Base-by-base conservation (phyloP, 1,284 basidiomycete genomes). In the Trametes sp. region DNA sequence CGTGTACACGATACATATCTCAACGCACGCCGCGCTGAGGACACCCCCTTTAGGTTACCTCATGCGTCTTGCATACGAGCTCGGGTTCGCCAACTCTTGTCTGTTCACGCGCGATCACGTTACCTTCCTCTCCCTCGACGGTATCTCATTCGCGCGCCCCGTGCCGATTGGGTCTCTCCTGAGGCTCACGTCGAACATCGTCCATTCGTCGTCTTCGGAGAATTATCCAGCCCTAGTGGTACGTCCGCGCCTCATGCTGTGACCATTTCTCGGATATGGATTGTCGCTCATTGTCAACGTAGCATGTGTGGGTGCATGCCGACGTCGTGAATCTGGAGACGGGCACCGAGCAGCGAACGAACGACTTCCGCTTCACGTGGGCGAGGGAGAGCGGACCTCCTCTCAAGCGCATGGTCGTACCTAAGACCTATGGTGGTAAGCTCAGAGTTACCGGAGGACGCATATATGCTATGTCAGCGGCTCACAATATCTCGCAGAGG, bases 121-220 rank as follows among this genome's bases (percentile, higher is more conserved):
- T 60, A 84, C 84, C 10, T 95, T 94, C 78, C 79, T 92, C 38
- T 88, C 91, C 2, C 82, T 94, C 11, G 92, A 94, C 73, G 86
- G 87, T 54, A 93, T 94, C 72, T 86, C 87, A 2, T 94, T 95
- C 78, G 82, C 85, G 50, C 83, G 86, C n/a, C 92, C 92, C 0
- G 92, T 95, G 0, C 89, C 91, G 2, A 93, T 94, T 55, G 93
- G 92, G 6, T 92, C 89, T 0, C 89, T 94, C 54, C 83, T 94
- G 10, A 84, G 88, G 10, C 80, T 94, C 44, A 86, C 85, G 1
- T 90, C 90, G 1, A 83, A 86, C 66, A 84, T 94, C 35, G 80
- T 88, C 21, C 83, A 89, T 68, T 85, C 87, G 0, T 77, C 78
- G 0, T 74, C 77, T 2, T 78, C 78, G 0, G 72, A 75, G 23